Conservation (phyloP, 2,329 filamentous ascomycete genomes). For the Orbilia ellipsospora region DNA sequence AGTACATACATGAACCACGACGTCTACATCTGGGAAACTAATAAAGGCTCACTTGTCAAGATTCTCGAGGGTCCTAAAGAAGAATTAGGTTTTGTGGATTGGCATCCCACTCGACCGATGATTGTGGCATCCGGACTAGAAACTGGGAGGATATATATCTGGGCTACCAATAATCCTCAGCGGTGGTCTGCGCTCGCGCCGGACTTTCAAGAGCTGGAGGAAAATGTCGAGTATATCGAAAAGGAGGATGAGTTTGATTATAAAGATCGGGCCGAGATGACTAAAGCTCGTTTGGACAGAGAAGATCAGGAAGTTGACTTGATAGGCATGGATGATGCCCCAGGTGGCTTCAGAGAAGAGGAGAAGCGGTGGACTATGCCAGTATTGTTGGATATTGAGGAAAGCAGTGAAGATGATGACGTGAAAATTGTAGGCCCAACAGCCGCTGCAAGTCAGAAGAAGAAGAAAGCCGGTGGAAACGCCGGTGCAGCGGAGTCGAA, state of each 20-base stretch:
- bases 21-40: constrained; percentile 97
- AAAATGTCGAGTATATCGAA: constrained; percentile 97
- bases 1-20: constrained; percentile 99
- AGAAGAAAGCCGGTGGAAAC: constrained; percentile 40
- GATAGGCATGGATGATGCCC: constrained; percentile 67
- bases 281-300: constrained; percentile 85
- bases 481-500: constrained; percentile 51
- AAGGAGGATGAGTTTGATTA: constrained; percentile 98
- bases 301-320: constrained; percentile 97
- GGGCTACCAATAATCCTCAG: constrained; percentile 94
- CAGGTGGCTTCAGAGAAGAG: constrained; percentile 61
- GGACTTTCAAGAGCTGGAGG: constrained; percentile 96
- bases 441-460: constrained; percentile 55
- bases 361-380: constrained; percentile 72
- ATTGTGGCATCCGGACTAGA: constrained; percentile 93
- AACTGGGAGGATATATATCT: constrained; percentile 91
- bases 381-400: constrained; percentile 89
- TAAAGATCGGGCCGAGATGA: constrained; percentile 91
- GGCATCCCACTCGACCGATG: constrained; percentile 89
- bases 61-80: constrained; percentile 97
- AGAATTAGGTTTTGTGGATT: constrained; percentile 94
- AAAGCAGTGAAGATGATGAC: constrained; percentile 84
- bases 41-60: constrained; percentile 91
- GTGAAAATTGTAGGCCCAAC: constrained; percentile 54
- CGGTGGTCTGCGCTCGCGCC: constrained; percentile 97